Percentiles rank a stretch among this genome's conserved stretches.
Evolutionary conservation across 805 yeast genomes (phyloP).

Genomic region (Ogataea henricii): DNA sequence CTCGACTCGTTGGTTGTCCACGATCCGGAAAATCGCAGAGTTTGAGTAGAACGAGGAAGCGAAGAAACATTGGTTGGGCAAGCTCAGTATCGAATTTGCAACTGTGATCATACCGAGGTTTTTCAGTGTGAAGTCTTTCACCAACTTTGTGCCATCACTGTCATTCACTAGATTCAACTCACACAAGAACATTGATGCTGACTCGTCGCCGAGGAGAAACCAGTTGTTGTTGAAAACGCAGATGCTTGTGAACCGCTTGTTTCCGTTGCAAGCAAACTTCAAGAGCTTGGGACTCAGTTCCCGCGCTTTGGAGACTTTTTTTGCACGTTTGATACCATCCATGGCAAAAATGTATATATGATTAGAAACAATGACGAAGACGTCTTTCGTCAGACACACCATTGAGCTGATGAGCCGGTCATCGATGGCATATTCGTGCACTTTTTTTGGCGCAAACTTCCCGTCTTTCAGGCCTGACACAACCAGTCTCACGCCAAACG

Average conservation of each 20-base stretch:
- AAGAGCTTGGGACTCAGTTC: neutral
- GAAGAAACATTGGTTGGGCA: constrained; percentile 3
- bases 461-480: neutral
- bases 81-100: constrained; percentile 2
- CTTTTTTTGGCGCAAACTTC: neutral
- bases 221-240: neutral
- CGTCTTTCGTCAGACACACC: neutral
- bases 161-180: neutral
- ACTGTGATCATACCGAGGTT: constrained; percentile 7
- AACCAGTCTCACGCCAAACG: neutral
- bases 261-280: neutral
- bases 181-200: neutral
- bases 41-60: constrained; percentile 6
- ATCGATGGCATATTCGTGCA: neutral
- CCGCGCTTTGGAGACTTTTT: no score
- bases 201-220: constrained; percentile 4
- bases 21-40: constrained; percentile 7
- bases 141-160: no score
- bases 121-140: neutral
- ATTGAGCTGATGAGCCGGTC: neutral
- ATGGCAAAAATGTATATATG: constrained; percentile 3
- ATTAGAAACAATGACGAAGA: constrained; percentile 10
- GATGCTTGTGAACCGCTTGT: neutral
- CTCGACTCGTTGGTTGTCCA: neutral
- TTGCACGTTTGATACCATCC: neutral